Percentiles rank a stretch among this genome's conserved stretches.
Evolutionary conservation across 2,329 filamentous ascomycete genomes (phyloP).

Genomic region (Beauveria bassiana): DNA sequence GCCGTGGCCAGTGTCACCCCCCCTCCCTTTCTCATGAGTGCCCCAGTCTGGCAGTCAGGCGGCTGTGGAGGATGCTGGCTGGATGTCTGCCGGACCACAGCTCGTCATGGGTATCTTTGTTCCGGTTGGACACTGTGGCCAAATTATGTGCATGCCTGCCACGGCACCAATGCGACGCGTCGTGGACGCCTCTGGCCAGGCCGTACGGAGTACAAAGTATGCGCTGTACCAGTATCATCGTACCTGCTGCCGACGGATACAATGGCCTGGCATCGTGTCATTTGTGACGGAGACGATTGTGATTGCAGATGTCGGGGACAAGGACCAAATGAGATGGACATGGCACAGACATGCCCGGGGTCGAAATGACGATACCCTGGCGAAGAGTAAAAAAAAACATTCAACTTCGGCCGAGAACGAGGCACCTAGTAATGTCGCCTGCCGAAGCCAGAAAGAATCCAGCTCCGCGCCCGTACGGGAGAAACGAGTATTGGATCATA

Average conservation of each 20-base stretch:
- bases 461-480: slow-evolving; percentile 3
- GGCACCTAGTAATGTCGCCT: neutral
- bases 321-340: neutral
- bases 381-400: neutral
- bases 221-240: too few species aligned
- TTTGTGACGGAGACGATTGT: neutral
- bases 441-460: neutral
- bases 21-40: neutral
- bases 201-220: neutral
- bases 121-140: neutral
- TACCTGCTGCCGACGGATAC: neutral
- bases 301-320: neutral
- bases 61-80: neutral
- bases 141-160: slow-evolving; percentile 5
- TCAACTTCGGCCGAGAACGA: neutral
- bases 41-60: neutral
- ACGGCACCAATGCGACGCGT: neutral
- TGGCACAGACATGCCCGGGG: slow-evolving; percentile 1
- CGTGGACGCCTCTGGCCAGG: neutral
- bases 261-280: slow-evolving; percentile 2
- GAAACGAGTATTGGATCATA: neutral
- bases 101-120: slow-evolving; percentile 5
- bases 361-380: neutral
- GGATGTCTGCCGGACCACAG: neutral
- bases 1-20: neutral